Evolutionary conservation across 345 rosid species (phyloP), one percentile per base, ranked within the genome.

Genomic region (Boechera retrofracta): DNA sequence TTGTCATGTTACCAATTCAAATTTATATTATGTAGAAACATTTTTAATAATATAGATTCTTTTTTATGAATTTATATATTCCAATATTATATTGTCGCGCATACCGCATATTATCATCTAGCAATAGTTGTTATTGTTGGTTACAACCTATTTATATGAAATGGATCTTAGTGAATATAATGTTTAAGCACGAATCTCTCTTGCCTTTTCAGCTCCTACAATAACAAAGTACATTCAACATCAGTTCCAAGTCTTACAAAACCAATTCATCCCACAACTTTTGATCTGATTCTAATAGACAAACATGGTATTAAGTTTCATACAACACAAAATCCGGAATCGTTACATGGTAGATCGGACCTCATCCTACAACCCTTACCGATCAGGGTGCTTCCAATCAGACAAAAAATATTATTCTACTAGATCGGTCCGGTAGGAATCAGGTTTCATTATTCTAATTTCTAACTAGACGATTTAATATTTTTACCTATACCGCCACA

Each of bases 401-500:
- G 24, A 21, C 24, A 21, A 21, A 21, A 21, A 21, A 21, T 21
- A 21, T 21, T 21, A 21, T 21, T 21, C 24, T 21, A 21, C 21
- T 21, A 21, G 21, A 21, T 5, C 31, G 59, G 24, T 38, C 5
- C 3, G 31, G 57, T 41, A 29, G 18, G 61, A 41, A 56, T 74
- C 49, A 10, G 41, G 79, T 45, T 58, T 26, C n/a, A 49, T 36
- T n/a, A 29, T 6, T 57, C 26, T 63, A 29, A 21, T 21, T 15
- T 35, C 29, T 63, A 21, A 64, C 64, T n/a, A 59, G 28, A 59
- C 7, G n/a, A 36, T 26, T 26, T 35, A 12, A 49, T 35, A 15
- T n/a, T 33, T 21, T 72, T 72, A 72, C 79, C 87, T 41, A 12
- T 12, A 1, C 83, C 82, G 36, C 69, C 73, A 31, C 87, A 86